Evolutionary conservation across 164 flowering plant genomes (phyloP).

Genomic region (Liquidambar formosana): DNA sequence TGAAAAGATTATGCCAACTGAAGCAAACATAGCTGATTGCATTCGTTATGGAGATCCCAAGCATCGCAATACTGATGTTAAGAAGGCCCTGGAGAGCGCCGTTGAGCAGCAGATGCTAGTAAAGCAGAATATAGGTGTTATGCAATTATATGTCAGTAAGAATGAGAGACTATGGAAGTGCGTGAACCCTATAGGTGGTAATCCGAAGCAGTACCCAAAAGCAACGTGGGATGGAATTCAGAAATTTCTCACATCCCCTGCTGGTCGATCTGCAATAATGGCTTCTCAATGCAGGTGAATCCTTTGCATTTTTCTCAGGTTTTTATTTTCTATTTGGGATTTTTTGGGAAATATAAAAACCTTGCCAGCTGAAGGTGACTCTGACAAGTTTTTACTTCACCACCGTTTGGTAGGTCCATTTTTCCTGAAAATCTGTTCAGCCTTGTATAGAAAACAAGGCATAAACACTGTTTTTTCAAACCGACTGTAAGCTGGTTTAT

Average conservation of each 20-base stretch:
- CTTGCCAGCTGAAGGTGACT: too few relatives aligned
- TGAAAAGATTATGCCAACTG: conserved; percentile 79
- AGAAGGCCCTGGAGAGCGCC: conserved; percentile 65
- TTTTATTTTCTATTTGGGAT: conserved; percentile 2
- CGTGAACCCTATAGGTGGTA: conserved; percentile 60
- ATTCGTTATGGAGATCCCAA: conserved; percentile 65
- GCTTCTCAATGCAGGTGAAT: conserved; percentile 74
- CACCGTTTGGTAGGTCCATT: too few relatives aligned
- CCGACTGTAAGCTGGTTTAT: too few relatives aligned
- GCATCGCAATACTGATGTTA: conserved; percentile 60
- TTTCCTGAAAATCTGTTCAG: too few relatives aligned
- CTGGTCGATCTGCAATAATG: conserved; percentile 60
- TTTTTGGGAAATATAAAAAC: too few relatives aligned
- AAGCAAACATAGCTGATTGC: conserved; percentile 79
- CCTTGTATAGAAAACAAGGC: too few relatives aligned
- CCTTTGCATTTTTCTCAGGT: not conserved
- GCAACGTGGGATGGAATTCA: conserved; percentile 65
- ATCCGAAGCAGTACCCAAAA: conserved; percentile 48
- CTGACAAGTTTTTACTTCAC: too few relatives aligned
- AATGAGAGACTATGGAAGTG: conserved; percentile 77
- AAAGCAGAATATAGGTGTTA: conserved; percentile 46
- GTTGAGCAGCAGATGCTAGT: conserved; percentile 69
- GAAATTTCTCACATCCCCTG: conserved; percentile 50
- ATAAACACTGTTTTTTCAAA: too few relatives aligned
- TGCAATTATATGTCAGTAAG: conserved; percentile 57